Evolutionary conservation across 163 green algal genomes (phyloP), one percentile per base, ranked within the genome.

Genomic region (Chlamydomonas reinhardtii): DNA sequence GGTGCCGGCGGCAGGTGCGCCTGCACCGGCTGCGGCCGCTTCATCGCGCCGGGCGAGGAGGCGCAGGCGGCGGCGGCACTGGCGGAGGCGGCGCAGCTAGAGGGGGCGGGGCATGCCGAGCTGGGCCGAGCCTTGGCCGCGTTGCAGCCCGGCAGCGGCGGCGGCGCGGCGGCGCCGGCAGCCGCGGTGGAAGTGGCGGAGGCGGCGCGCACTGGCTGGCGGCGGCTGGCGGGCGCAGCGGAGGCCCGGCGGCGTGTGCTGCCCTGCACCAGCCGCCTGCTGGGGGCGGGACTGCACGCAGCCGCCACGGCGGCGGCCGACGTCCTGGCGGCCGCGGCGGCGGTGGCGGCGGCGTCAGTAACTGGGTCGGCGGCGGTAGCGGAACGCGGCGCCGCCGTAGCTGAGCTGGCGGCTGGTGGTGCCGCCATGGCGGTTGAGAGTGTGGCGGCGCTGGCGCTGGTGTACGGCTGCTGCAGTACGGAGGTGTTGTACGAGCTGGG

Each of bases 401-500:
- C 27, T 71, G 32, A 27, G 43, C 48, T 61, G 48, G 48, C 48
- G 48, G 48, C 14, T 56, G 48, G 48, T 17, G 48, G 48, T 14
- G 48, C 48, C 48, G 48, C 48, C 48, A 56, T 56, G 48, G 48
- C 48, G 48, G 9, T 1, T 56, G 48, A 70, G 43, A 85, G 66
- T 65, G 27, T 77, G 31, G 19, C 24, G 20, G 66, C 48, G 48
- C 66, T 85, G 48, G 43, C 69, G 29, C 9, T n/a, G 22, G 66
- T 85, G 66, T 85, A 85, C 78, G 65, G 78, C n/a, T 62, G 66
- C 52, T 85, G 78, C 59, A 76, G 78, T 35, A 85, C 78, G 48
- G 78, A 85, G 78, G 78, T 84, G n/a, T 22, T 84, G 64, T 84
- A 84, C 39, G 76, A 84, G 31, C n/a, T 84, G 64, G 76, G 73